Percentiles rank a stretch among this genome's conserved stretches.
These are phyloP conservation scores for Mollisiaceae sp. DNA, from an alignment of 2,329 filamentous ascomycete genomes.

Conservation along the genomic window DNA sequence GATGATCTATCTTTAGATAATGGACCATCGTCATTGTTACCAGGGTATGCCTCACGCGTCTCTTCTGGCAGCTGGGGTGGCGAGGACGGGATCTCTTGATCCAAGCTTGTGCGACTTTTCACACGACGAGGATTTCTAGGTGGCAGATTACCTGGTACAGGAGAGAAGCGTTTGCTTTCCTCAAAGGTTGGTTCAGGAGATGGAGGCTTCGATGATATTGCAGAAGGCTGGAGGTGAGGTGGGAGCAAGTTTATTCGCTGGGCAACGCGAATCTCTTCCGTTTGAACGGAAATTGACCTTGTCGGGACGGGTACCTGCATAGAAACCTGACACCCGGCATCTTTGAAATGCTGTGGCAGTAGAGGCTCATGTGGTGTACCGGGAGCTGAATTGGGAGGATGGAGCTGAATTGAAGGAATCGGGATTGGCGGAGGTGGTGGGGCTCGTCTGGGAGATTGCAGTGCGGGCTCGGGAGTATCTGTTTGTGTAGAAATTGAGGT, in stretches of 20 bases:
- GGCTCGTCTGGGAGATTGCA: constrained; percentile 33
- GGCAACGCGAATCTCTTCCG: constrained; percentile 88
- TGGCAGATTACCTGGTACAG: constrained; percentile 58
- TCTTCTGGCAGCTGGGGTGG: constrained; percentile 47
- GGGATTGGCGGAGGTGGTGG: constrained; percentile 50
- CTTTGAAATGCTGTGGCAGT: constrained; percentile 82
- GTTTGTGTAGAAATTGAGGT: constrained; percentile 68
- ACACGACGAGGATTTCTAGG: constrained; percentile 66
- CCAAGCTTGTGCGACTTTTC: constrained; percentile 52
- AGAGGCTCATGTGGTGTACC: constrained; percentile 74
- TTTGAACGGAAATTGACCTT: constrained; percentile 69
- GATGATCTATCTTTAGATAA: constrained; percentile 60
- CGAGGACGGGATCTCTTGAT: constrained; percentile 54
- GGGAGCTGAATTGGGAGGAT: constrained; percentile 86
- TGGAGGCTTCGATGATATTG: constrained; percentile 66
- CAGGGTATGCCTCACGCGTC: constrained; percentile 71
- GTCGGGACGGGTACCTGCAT: constrained; percentile 50
- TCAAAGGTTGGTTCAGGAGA: constrained; percentile 52
- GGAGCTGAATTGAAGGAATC: constrained; percentile 87
- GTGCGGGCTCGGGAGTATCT: constrained; percentile 39
- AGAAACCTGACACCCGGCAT: constrained; percentile 80
- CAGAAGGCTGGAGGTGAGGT: constrained; percentile 77
- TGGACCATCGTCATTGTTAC: constrained; percentile 81
- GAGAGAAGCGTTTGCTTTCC: constrained; percentile 52
- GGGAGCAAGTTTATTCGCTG: constrained; percentile 76